These are phyloP conservation scores for Byssothecium circinans DNA, from an alignment of 2,329 filamentous ascomycete genomes.

Conservation along the genomic window DNA sequence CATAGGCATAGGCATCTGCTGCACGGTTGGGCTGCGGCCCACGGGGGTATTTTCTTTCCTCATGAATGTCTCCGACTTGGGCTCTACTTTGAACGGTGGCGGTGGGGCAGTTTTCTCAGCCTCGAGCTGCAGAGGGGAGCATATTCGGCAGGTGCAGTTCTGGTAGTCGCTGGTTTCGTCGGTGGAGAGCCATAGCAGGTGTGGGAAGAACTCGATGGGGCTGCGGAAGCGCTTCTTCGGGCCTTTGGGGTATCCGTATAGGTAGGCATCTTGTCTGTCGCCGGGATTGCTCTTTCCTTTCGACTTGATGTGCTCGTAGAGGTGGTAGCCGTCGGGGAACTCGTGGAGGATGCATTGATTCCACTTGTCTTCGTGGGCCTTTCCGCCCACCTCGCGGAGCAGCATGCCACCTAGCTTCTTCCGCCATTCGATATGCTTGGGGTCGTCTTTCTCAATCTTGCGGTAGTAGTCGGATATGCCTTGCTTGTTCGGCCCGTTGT, in stretches of 20 bases:
- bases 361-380: constrained; percentile 40
- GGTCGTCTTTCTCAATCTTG: constrained; percentile 52
- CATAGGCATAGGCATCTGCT: too few relatives aligned
- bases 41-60: not conserved
- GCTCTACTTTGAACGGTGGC: constrained; percentile 23
- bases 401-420: constrained; percentile 63
- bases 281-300: constrained; percentile 53
- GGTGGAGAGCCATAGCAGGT: constrained; percentile 59
- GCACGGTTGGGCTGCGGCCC: constrained; percentile 25
- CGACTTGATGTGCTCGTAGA: constrained; percentile 62
- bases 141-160: constrained; percentile 62
- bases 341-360: constrained; percentile 54
- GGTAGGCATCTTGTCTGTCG: constrained; percentile 60
- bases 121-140: constrained; percentile 56
- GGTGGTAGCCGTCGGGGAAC: constrained; percentile 59
- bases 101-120: constrained; percentile 38
- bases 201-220: constrained; percentile 62
- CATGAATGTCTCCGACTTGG: constrained; percentile 30
- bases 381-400: constrained; percentile 51
- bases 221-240: constrained; percentile 61
- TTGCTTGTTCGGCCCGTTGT: constrained; percentile 55
- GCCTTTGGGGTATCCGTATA: constrained; percentile 62
- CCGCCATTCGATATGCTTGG: constrained; percentile 60
- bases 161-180: constrained; percentile 56
- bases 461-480: constrained; percentile 60